A percentile compares a stretch with the other conserved stretches of the same genome.
Conservation (phyloP, 139 green algal species). For the Chlorella vulgaris region DNA sequence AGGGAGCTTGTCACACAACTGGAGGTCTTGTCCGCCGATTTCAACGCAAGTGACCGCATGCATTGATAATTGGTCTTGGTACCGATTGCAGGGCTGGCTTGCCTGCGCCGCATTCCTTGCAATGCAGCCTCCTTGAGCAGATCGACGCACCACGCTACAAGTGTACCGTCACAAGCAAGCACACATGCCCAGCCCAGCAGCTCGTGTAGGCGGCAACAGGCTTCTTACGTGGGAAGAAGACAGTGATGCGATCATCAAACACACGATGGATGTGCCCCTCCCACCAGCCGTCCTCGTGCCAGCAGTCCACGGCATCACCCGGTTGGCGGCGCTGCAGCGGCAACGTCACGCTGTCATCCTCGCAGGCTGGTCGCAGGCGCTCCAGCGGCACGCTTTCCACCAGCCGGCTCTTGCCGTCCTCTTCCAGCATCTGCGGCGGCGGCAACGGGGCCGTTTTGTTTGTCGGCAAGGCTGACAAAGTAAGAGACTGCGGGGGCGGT, state of each 20-base stretch:
- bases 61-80: no score
- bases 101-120: no score
- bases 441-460: background rate
- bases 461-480: background rate
- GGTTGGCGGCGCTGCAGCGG: background rate
- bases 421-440: background rate
- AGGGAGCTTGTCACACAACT: no score
- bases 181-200: no score
- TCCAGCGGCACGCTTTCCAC: background rate
- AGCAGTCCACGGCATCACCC: slow-evolving; percentile 17
- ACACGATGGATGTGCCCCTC: slow-evolving; percentile 13
- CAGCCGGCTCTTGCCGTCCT: background rate
- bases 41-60: no score
- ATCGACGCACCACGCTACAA: no score
- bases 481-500: background rate
- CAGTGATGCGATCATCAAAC: slow-evolving; percentile 23
- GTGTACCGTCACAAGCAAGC: no score
- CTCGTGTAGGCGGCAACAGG: no score
- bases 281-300: slow-evolving; percentile 28
- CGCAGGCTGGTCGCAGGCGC: slow-evolving; percentile 2
- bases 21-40: no score
- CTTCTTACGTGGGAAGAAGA: slow-evolving; percentile 17
- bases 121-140: no score
- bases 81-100: no score
- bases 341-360: background rate